Conservation (phyloP, 371 early-diverging fungal species). For the Basidiobolus heterosporus region DNA sequence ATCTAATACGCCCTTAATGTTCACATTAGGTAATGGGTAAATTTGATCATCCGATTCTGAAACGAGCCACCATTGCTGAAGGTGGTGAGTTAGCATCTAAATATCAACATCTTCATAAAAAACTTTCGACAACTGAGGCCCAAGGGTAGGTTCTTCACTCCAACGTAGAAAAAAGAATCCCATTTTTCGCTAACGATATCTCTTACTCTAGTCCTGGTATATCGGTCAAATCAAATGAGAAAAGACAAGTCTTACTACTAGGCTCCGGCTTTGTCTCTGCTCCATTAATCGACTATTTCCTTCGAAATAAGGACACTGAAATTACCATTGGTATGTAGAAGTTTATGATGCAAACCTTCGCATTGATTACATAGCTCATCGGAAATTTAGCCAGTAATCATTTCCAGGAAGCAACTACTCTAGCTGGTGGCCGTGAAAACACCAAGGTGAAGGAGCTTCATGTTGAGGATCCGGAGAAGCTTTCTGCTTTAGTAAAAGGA, state of each 20-base stretch:
- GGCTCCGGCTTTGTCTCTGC: constrained; percentile 90
- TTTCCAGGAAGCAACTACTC: constrained; percentile 38
- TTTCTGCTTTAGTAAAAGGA: constrained; percentile 46
- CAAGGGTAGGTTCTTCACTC: too few species aligned
- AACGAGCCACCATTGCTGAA: constrained; percentile 60
- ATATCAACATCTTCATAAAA: constrained; percentile 27
- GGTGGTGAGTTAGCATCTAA: constrained; percentile 38
- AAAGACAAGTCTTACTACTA: constrained; percentile 49
- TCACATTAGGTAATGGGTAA: constrained; percentile 44
- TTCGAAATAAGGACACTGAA: constrained; percentile 36
- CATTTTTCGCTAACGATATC: constrained; percentile 9
- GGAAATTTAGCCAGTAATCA: constrained; percentile 52
- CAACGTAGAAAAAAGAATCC: too few species aligned
- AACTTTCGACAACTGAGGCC: too few species aligned
- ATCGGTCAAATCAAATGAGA: constrained; percentile 11
- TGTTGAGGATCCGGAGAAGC: constrained; percentile 21
- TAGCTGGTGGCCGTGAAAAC: constrained; percentile 37
- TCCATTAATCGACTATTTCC: constrained; percentile 73
- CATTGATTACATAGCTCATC: neutral
- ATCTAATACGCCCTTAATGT: too few species aligned
- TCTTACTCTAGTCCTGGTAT: constrained; percentile 3
- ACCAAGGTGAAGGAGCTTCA: constrained; percentile 29
- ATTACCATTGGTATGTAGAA: constrained; percentile 49
- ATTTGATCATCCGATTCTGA: constrained; percentile 44
- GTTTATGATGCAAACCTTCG: neutral